Percentiles rank a stretch among this genome's conserved stretches.
These are phyloP conservation scores for Globisporangium radiosum DNA, from an alignment of 352 stramenopile species.

Conservation along the genomic window DNA sequence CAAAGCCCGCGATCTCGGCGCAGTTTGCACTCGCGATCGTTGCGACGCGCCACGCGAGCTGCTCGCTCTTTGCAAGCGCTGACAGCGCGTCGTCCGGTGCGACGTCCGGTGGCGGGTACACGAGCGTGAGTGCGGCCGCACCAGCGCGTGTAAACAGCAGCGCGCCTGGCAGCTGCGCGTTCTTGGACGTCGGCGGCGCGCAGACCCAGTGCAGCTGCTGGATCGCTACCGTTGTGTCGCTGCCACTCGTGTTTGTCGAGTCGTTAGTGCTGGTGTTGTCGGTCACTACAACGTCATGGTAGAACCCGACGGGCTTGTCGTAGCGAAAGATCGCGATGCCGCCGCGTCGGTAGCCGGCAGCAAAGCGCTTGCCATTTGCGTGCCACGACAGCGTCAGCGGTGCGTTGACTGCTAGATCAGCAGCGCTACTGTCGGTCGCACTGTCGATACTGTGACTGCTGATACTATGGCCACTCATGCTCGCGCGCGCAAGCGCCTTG, in stretches of 20 bases:
- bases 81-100: conserved; percentile 38
- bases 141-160: conserved; percentile 40
- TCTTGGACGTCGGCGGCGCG: conserved; percentile 44
- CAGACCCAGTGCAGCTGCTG: conserved; percentile 57
- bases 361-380: conserved; percentile 70
- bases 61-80: conserved; percentile 49
- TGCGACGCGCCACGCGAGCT: conserved; percentile 42
- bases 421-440: conserved; percentile 6
- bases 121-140: conserved; percentile 21
- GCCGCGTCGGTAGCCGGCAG: conserved; percentile 54
- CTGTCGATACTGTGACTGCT: not conserved
- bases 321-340: conserved; percentile 49
- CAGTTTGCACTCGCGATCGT: conserved; percentile 39
- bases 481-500: conserved; percentile 3
- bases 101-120: conserved; percentile 30
- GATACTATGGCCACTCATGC: conserved; percentile 3
- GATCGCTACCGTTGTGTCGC: conserved; percentile 14
- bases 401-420: conserved; percentile 21
- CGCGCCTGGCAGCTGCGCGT: conserved; percentile 39
- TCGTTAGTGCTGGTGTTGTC: conserved; percentile 3
- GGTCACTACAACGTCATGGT: conserved; percentile 15
- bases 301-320: conserved; percentile 51
- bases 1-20: conserved; percentile 44
- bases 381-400: conserved; percentile 69
- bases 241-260: not conserved